These are phyloP conservation scores for Vitis rotundifolia DNA, from an alignment of 164 flowering plant species.

Conservation along the genomic window DNA sequence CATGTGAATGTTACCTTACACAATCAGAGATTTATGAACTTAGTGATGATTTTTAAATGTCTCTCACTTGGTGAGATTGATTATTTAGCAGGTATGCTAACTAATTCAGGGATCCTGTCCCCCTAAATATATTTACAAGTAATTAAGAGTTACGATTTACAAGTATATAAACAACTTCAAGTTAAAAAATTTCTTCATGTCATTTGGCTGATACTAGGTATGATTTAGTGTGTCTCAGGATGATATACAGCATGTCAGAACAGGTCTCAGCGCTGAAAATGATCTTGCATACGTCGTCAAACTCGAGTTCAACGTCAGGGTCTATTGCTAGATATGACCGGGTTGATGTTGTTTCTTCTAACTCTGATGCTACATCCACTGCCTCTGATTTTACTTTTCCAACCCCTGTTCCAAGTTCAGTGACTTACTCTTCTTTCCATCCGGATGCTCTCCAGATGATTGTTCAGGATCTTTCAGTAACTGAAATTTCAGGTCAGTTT, in stretches of 20 bases:
- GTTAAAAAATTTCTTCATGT: constrained; percentile 3
- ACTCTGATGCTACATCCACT: constrained; percentile 46
- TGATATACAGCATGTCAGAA: constrained; percentile 71
- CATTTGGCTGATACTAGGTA: constrained; percentile 45
- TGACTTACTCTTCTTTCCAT: constrained; percentile 35
- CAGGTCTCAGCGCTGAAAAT: constrained; percentile 75
- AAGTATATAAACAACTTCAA: background rate
- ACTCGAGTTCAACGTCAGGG: constrained; percentile 41
- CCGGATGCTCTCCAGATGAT: constrained; percentile 47
- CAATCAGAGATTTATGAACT: no score
- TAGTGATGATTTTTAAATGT: no score
- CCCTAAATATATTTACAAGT: no score
- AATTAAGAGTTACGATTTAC: background rate
- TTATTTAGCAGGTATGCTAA: no score
- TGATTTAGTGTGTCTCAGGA: constrained; percentile 76
- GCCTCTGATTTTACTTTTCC: constrained; percentile 63
- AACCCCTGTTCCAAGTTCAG: constrained; percentile 42
- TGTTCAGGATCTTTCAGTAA: constrained; percentile 65
- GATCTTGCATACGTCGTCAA: constrained; percentile 45
- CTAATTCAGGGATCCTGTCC: no score
- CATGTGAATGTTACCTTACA: no score
- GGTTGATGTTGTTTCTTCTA: constrained; percentile 35
- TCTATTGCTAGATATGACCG: constrained; percentile 33
- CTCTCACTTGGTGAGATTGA: no score
- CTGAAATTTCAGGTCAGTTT: constrained; percentile 58